phyloP scores from a whole-genome alignment of 768 basidiomycete species.

The Dioszegia crocea region DNA sequence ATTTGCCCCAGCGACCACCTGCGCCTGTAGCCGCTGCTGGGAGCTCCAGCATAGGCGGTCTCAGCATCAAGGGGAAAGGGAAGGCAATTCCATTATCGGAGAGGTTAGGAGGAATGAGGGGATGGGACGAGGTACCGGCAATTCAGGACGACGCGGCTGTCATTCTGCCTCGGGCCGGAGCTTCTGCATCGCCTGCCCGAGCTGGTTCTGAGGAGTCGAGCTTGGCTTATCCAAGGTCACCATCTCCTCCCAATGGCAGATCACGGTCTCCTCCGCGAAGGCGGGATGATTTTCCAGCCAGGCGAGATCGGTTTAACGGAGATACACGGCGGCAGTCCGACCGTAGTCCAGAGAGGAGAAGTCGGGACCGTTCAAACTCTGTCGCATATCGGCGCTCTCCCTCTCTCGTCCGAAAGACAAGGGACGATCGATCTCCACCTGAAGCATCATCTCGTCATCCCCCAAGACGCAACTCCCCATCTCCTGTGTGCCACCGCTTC shows the following conservation, averaged over 20 bases:
- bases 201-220: background rate
- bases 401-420: background rate
- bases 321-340: background rate
- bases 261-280: background rate
- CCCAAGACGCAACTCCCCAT: too few relatives aligned
- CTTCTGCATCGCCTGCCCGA: background rate
- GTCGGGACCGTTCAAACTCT: background rate
- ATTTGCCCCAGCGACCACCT: background rate
- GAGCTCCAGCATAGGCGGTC: background rate
- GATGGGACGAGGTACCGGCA: background rate
- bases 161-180: too few relatives aligned
- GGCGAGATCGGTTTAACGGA: too few relatives aligned
- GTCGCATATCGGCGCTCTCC: background rate
- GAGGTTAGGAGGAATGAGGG: constrained; percentile 2
- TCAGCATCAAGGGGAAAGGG: constrained; percentile 7
- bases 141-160: too few relatives aligned
- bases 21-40: background rate
- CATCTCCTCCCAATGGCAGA: background rate
- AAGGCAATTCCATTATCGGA: background rate
- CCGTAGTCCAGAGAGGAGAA: background rate
- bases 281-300: too few relatives aligned
- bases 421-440: background rate
- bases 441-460: background rate
- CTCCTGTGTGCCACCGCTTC: too few relatives aligned
- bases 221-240: background rate